A percentile compares a stretch with the other conserved stretches of the same genome.
Evolutionary conservation across 2,329 filamentous ascomycete genomes (phyloP).

Genomic region (Drechslera avenae): DNA sequence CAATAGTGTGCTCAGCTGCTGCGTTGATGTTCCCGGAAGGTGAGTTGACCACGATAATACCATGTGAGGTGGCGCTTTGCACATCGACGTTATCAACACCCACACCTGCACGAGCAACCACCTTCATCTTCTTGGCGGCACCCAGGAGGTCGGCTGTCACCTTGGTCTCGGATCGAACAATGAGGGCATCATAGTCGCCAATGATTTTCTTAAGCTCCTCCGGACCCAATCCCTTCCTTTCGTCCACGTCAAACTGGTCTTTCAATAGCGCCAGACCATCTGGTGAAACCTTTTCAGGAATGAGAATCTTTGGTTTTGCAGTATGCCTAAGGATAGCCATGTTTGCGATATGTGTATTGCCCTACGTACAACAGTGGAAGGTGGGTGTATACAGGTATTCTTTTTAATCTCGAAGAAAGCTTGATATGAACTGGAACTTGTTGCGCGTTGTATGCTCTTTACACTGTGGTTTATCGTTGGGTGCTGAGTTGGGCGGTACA

Average conservation of each 20-base stretch:
- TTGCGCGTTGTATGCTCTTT: too few relatives aligned
- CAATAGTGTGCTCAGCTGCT: slow-evolving; percentile 78
- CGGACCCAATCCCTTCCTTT: slow-evolving; percentile 65
- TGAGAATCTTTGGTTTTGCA: slow-evolving; percentile 63
- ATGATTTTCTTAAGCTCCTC: slow-evolving; percentile 71
- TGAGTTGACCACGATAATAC: slow-evolving; percentile 80
- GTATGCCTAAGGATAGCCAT: slow-evolving; percentile 41
- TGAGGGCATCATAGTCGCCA: slow-evolving; percentile 73
- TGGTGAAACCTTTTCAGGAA: slow-evolving; percentile 79
- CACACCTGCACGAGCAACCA: slow-evolving; percentile 80
- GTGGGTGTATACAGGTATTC: neutral
- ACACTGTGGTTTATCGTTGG: neutral
- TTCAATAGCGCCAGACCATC: slow-evolving; percentile 74
- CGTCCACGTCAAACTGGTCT: slow-evolving; percentile 71
- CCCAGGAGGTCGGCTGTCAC: slow-evolving; percentile 71
- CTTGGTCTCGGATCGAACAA: slow-evolving; percentile 81
- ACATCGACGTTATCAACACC: slow-evolving; percentile 83
- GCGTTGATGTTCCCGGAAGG: slow-evolving; percentile 81
- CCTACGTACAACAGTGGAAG: too few relatives aligned
- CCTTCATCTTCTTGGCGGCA: slow-evolving; percentile 71
- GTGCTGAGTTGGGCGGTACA: neutral
- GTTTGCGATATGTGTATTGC: neutral
- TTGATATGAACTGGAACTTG: neutral
- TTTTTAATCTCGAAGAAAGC: too few relatives aligned
- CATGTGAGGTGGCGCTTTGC: slow-evolving; percentile 70